These are phyloP conservation scores for Exophiala aquamarina DNA, from an alignment of 2,329 filamentous ascomycete species.

Conservation along the genomic window DNA sequence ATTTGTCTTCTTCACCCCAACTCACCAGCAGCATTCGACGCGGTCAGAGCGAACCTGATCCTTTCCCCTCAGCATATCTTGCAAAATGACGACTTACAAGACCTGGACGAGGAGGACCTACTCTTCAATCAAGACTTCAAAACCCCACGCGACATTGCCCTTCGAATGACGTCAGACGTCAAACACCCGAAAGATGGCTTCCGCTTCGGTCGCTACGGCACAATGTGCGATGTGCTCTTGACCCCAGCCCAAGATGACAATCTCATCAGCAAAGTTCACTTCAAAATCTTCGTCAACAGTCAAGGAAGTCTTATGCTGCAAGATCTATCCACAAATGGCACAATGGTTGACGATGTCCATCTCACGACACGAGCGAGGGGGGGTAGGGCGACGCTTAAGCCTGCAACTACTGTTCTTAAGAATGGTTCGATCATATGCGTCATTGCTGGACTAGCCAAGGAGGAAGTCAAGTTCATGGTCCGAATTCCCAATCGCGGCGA, in stretches of 20 bases:
- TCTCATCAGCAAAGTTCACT: slow-evolving; percentile 91
- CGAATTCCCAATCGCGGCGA: slow-evolving; percentile 77
- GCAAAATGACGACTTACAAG: slow-evolving; percentile 45
- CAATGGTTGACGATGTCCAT: slow-evolving; percentile 73
- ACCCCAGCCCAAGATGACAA: slow-evolving; percentile 67
- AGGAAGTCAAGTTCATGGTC: slow-evolving; percentile 79
- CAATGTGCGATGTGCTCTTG: slow-evolving; percentile 70
- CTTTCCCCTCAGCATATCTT: slow-evolving; percentile 61
- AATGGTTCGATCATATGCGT: slow-evolving; percentile 74
- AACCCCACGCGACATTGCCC: slow-evolving; percentile 63
- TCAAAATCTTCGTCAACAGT: slow-evolving; percentile 87
- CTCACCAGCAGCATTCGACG: slow-evolving; percentile 68
- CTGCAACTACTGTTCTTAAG: slow-evolving; percentile 62
- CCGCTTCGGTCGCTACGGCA: slow-evolving; percentile 75
- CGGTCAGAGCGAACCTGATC: slow-evolving; percentile 61
- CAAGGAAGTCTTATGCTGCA: slow-evolving; percentile 86
- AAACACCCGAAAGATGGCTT: slow-evolving; percentile 73
- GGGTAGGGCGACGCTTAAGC: slow-evolving; percentile 19
- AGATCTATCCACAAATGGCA: slow-evolving; percentile 95
- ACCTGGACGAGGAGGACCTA: slow-evolving; percentile 42
- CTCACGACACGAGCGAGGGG: slow-evolving; percentile 48
- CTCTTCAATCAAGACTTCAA: slow-evolving; percentile 31
- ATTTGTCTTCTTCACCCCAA: slow-evolving; percentile 83
- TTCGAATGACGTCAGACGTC: slow-evolving; percentile 73
- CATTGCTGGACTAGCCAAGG: slow-evolving; percentile 46